Percentiles rank a stretch among this genome's conserved stretches.
Evolutionary conservation across 2,329 filamentous ascomycete genomes (phyloP).

Genomic region (Nemania sp.): DNA sequence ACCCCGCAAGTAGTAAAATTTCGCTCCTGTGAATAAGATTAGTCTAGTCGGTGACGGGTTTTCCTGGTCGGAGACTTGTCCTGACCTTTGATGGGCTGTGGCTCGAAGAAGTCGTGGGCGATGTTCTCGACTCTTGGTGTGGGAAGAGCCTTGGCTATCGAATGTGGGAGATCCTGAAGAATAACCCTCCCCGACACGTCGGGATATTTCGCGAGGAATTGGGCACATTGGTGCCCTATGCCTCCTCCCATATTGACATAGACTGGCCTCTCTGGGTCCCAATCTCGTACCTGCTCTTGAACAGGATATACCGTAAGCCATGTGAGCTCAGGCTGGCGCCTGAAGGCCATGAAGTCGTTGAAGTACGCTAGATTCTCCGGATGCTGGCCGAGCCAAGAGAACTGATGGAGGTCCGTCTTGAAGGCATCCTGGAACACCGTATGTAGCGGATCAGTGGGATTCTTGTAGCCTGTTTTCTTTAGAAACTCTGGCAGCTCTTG

Average conservation of each 20-base stretch:
- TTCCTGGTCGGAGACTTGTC: neutral
- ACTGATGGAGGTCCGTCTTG: constrained; percentile 16
- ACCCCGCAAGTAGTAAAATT: constrained; percentile 28
- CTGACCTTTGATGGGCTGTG: constrained; percentile 26
- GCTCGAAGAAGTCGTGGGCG: constrained; percentile 23
- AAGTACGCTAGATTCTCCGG: constrained; percentile 26
- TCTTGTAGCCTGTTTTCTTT: constrained; percentile 16
- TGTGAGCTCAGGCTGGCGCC: constrained; percentile 18
- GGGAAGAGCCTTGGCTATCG: constrained; percentile 13
- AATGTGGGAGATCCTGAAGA: constrained; percentile 25
- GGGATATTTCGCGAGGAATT: constrained; percentile 25
- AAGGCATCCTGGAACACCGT: constrained; percentile 29
- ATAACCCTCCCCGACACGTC: constrained; percentile 21
- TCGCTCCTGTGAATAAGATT: constrained; percentile 21
- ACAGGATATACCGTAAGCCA: constrained; percentile 33
- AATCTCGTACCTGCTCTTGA: neutral
- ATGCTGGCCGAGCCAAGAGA: constrained; percentile 21
- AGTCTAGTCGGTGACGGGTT: neutral
- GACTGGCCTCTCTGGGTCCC: neutral
- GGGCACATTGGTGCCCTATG: constrained; percentile 26
- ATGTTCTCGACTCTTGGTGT: constrained; percentile 26
- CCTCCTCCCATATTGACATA: constrained; percentile 29
- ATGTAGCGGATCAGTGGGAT: constrained; percentile 22
- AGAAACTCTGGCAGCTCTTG: constrained; percentile 20
- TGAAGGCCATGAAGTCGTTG: constrained; percentile 31